Evolutionary conservation across 768 basidiomycete genomes (phyloP).

Genomic region (Daedalea quercina): DNA sequence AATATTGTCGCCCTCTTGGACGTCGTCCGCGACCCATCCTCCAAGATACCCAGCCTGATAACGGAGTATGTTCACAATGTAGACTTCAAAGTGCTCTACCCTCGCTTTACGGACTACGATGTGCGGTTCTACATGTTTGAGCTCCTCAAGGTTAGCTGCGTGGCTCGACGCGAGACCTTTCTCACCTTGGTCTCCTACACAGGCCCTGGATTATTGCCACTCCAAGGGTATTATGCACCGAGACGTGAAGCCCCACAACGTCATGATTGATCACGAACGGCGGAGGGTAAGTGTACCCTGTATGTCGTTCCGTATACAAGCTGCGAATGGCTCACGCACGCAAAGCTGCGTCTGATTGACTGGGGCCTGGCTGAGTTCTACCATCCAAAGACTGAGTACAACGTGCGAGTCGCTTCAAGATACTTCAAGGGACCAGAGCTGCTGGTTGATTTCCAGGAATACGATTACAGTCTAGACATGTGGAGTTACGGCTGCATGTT

Average conservation of each 20-base stretch:
- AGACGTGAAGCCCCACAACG: constrained; percentile 98
- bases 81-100: constrained; percentile 95
- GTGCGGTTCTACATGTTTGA: constrained; percentile 97
- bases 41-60: constrained; percentile 94
- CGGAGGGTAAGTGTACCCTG: constrained; percentile 54
- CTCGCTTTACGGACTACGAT: constrained; percentile 91
- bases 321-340: background rate
- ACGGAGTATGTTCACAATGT: constrained; percentile 98
- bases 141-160: constrained; percentile 70
- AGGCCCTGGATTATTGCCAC: constrained; percentile 97
- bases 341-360: constrained; percentile 89
- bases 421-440: constrained; percentile 99
- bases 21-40: constrained; percentile 91
- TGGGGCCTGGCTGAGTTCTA: constrained; percentile 99
- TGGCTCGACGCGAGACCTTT: background rate
- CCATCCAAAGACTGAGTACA: constrained; percentile 96
- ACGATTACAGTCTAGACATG: constrained; percentile 97
- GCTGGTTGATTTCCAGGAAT: constrained; percentile 96
- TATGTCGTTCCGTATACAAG: background rate
- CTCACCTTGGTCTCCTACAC: background rate
- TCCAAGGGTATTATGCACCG: constrained; percentile 99
- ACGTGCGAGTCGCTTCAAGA: constrained; percentile 93
- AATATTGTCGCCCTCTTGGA: constrained; percentile 92
- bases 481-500: constrained; percentile 99
- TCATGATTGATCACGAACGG: constrained; percentile 99